These are phyloP conservation scores for Saturnispora serradocipensis DNA, from an alignment of 805 yeast genomes.

Conservation along the genomic window DNA sequence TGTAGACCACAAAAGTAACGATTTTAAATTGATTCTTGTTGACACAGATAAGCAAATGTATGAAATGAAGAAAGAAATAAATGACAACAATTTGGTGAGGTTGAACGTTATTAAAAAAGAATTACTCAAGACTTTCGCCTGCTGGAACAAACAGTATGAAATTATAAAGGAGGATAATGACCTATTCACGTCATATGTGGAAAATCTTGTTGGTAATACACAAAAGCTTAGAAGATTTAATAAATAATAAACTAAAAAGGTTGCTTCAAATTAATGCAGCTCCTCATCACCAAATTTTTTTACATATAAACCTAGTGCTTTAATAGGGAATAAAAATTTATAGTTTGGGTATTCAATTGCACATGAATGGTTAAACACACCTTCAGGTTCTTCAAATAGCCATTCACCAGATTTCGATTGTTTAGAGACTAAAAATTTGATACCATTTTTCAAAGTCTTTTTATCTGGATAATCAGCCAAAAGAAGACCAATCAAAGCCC, in stretches of 20 bases:
- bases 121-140: conserved; percentile 24
- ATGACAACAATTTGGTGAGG: conserved; percentile 23
- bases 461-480: conserved; percentile 73
- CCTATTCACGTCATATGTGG: conserved; percentile 80
- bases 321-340: conserved; percentile 79
- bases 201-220: conserved; percentile 82
- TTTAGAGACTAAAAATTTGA: conserved; percentile 49
- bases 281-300: conserved; percentile 19
- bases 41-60: conserved; percentile 14
- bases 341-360: conserved; percentile 96
- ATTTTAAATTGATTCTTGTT: conserved; percentile 19
- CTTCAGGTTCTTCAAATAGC: conserved; percentile 78
- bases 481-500: conserved; percentile 80
- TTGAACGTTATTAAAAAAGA: conserved; percentile 31
- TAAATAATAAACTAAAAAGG: not conserved
- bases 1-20: conserved; percentile 16
- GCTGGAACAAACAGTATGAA: conserved; percentile 44
- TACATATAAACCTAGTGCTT: conserved; percentile 76
- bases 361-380: conserved; percentile 87
- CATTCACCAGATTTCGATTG: conserved; percentile 78
- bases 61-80: conserved; percentile 8
- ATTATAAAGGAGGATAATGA: conserved; percentile 55
- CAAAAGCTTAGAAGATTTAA: conserved; percentile 55
- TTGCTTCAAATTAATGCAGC: not conserved
- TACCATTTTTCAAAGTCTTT: conserved; percentile 52